A percentile compares a stretch with the other conserved stretches of the same genome.
phyloP scores from a whole-genome alignment of 1,139 yeast genomes.

The Debaryomyces udenii region DNA sequence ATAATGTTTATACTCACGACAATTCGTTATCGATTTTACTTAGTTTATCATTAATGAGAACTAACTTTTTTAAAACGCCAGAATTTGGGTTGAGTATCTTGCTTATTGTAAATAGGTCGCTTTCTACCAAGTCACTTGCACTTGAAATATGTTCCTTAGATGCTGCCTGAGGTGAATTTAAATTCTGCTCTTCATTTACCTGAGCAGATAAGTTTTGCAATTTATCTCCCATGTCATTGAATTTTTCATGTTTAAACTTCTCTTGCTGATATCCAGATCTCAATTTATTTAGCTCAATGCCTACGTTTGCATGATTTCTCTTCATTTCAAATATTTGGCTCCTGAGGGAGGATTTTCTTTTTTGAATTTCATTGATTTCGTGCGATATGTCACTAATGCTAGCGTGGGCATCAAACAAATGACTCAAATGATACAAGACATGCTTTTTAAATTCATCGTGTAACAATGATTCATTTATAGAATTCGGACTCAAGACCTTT shows the following conservation, averaged over 20 bases:
- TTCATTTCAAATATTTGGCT: slow-evolving; percentile 41
- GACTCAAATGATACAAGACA: slow-evolving; percentile 31
- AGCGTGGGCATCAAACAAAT: slow-evolving; percentile 40
- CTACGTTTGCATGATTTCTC: slow-evolving; percentile 40
- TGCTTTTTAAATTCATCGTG: slow-evolving; percentile 38
- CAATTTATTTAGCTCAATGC: slow-evolving; percentile 40
- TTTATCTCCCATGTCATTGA: slow-evolving; percentile 13
- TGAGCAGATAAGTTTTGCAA: not conserved
- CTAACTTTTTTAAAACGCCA: slow-evolving; percentile 42
- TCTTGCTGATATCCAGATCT: slow-evolving; percentile 33
- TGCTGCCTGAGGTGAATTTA: not conserved
- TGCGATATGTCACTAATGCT: slow-evolving; percentile 44
- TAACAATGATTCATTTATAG: slow-evolving; percentile 24
- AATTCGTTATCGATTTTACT: slow-evolving; percentile 23
- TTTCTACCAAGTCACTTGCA: slow-evolving; percentile 18
- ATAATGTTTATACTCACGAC: slow-evolving; percentile 7
- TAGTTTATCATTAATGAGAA: slow-evolving; percentile 36
- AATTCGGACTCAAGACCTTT: slow-evolving; percentile 15
- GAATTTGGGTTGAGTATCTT: slow-evolving; percentile 40
- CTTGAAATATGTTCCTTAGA: not conserved
- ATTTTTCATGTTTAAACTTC: slow-evolving; percentile 27
- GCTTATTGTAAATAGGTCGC: slow-evolving; percentile 20
- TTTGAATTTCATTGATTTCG: slow-evolving; percentile 40
- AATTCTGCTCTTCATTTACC: not conserved
- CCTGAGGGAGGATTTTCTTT: slow-evolving; percentile 44